Evolutionary conservation across 371 early-diverging fungal species (phyloP), one percentile per base, ranked within the genome.

Genomic region (Mycotypha africana): DNA sequence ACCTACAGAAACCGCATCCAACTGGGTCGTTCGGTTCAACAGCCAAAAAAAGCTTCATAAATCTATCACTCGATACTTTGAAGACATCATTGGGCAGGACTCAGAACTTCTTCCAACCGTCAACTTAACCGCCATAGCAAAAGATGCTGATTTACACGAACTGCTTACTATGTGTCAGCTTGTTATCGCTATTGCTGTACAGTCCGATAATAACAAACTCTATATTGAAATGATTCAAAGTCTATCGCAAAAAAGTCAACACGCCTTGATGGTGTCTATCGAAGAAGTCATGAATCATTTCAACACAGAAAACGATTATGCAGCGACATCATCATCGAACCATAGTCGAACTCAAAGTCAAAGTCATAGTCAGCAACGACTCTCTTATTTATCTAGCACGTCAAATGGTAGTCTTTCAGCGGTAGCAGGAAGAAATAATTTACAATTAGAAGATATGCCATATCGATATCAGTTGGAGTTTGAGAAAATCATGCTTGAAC

Each of bases 11-110:
- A 65, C 76, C 22, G 82, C 82, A 37, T 82, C 82, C 59, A 91
- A 88, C 67, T 97, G 95, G 97, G 91, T 95, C 4, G 65, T 86
- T 38, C 86, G 85, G 47, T 85, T 91, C 67, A 95, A 93, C 64
- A 89, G 86, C 49, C 82, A 93, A 37, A 92, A 94, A 62, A 86
- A 84, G 58, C 74, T 94, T n/a, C 79, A 92, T 68, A 86, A 85
- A 52, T 75, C 91, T 10, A 66, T 95, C 16, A 82, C 81, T 7
- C 77, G 84, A 15, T 95, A 92, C 67, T 90, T 89, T 52, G 93
- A 93, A 42, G 93, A 95, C 38, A 84, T 90, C 16, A 75, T 93
- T 14, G 78, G 81, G 44, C 76, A 81, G 58, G 69, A 82, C 37
- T 56, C 76, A 56, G 70, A 70, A 62, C 22, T 69, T 51, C 40